These are phyloP conservation scores for Fusarium redolens DNA, from an alignment of 2,329 filamentous ascomycete species.

Conservation along the genomic window DNA sequence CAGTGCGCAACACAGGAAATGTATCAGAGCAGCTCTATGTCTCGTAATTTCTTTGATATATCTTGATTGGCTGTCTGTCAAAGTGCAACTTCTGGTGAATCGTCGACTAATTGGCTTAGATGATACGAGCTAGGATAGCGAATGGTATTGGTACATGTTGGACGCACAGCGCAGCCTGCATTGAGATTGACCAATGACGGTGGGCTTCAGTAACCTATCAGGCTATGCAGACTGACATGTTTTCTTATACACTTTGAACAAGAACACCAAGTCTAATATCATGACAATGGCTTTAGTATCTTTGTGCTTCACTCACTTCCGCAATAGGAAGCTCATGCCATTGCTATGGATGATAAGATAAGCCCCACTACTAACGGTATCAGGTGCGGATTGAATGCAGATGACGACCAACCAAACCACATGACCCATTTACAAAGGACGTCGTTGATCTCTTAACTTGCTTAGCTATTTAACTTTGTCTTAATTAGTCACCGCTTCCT, in stretches of 20 bases:
- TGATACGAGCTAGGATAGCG: neutral
- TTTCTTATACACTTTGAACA: neutral
- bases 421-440: constrained; percentile 24
- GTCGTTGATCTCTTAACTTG: constrained; percentile 17
- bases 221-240: neutral
- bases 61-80: neutral
- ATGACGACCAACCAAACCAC: constrained; percentile 18
- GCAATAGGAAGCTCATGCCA: constrained; percentile 5
- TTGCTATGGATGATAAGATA: constrained; percentile 30
- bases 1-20: accelerated
- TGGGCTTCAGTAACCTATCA: neutral
- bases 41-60: neutral
- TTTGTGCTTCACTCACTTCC: neutral
- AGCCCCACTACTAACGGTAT: constrained; percentile 20
- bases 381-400: constrained; percentile 14
- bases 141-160: neutral
- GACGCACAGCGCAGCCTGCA: neutral
- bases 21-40: neutral
- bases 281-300: neutral
- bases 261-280: neutral
- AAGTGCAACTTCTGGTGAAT: neutral
- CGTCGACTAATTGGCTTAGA: neutral
- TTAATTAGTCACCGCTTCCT: constrained; percentile 16
- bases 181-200: neutral
- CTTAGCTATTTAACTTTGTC: neutral